Conservation (phyloP, 169 alveolate species). For the Cryptosporidium bovis region DNA sequence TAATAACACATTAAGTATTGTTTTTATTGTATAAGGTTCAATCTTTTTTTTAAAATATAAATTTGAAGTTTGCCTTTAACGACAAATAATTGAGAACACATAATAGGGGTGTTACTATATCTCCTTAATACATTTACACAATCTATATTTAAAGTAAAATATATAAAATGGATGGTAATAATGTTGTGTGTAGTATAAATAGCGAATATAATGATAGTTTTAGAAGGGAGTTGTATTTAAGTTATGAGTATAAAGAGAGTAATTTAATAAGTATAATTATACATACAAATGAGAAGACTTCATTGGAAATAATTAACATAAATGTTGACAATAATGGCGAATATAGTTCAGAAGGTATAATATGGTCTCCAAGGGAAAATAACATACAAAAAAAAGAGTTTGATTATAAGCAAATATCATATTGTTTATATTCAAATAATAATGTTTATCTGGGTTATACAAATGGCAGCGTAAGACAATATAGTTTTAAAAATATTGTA, state of each 20-base stretch:
- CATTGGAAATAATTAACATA: constrained; percentile 32
- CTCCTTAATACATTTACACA: too few species aligned
- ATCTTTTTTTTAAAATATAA: too few species aligned
- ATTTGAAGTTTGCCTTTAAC: too few species aligned
- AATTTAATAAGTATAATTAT: neutral
- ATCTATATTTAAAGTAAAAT: too few species aligned
- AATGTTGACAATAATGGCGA: neutral
- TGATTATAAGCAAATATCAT: constrained; percentile 44
- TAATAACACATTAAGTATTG: too few species aligned
- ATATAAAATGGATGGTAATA: too few species aligned
- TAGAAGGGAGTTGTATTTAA: constrained; percentile 31
- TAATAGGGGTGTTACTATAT: too few species aligned
- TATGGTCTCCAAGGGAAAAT: constrained; percentile 55
- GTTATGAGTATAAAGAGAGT: constrained; percentile 6
- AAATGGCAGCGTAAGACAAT: constrained; percentile 59
- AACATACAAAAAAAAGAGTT: constrained; percentile 12
- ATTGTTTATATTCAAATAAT: constrained; percentile 34
- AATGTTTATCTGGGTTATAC: constrained; percentile 39
- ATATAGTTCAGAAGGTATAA: neutral
- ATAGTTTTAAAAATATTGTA: neutral
- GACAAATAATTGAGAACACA: too few species aligned
- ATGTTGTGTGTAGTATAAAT: constrained; percentile 14
- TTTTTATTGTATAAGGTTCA: too few species aligned
- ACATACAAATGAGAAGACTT: constrained; percentile 38
- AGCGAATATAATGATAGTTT: constrained; percentile 12